Conservation (phyloP, 805 yeast species). For the Metschnikowia sp. region DNA sequence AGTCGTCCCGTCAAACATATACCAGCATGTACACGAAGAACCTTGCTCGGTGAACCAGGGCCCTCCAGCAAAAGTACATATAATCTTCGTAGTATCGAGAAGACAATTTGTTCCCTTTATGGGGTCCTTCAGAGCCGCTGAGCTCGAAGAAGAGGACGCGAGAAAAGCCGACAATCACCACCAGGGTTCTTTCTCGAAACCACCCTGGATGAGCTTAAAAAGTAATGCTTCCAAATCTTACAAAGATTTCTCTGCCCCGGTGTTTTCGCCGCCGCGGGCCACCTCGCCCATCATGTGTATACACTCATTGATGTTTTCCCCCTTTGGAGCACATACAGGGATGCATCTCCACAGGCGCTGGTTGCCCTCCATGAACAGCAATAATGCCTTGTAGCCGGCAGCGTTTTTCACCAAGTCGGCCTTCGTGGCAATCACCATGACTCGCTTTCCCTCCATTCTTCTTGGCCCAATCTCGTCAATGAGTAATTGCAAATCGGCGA, state of each 20-base stretch:
- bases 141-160: too few relatives aligned
- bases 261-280: conserved; percentile 7
- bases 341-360: conserved; percentile 58
- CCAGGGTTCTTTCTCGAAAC: not conserved
- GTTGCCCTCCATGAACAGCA: conserved; percentile 36
- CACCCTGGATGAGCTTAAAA: not conserved
- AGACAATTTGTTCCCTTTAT: too few relatives aligned
- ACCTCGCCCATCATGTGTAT: conserved; percentile 69
- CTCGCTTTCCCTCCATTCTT: conserved; percentile 56
- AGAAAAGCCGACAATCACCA: not conserved
- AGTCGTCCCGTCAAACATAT: too few relatives aligned
- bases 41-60: too few relatives aligned
- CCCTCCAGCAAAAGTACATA: too few relatives aligned
- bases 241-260: too few relatives aligned
- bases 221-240: too few relatives aligned
- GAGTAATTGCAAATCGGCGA: conserved; percentile 58
- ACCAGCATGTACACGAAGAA: too few relatives aligned
- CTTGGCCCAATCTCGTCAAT: conserved; percentile 68
- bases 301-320: conserved; percentile 69
- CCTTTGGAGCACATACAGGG: conserved; percentile 79
- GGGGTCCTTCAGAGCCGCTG: too few relatives aligned
- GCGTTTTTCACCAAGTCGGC: conserved; percentile 70
- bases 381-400: conserved; percentile 45
- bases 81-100: too few relatives aligned
- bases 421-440: conserved; percentile 86